These are phyloP conservation scores for Fagus crenata DNA, from an alignment of 306 rosid species.

Conservation along the genomic window DNA sequence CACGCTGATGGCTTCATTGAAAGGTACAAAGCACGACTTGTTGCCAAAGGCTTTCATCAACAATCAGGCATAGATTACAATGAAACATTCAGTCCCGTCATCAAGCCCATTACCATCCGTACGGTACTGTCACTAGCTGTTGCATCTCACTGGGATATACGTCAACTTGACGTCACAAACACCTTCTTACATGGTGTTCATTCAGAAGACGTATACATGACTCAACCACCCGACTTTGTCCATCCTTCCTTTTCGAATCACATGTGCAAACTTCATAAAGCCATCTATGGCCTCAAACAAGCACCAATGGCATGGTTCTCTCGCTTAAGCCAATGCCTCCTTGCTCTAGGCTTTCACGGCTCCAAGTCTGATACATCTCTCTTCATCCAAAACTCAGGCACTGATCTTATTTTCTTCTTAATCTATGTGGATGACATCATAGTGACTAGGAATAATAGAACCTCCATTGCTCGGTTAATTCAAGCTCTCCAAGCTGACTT, in stretches of 20 bases:
- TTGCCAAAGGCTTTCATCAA: conserved; percentile 10
- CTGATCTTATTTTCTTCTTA: not conserved
- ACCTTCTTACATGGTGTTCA: not conserved
- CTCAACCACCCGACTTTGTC: not conserved
- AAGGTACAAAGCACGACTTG: not conserved
- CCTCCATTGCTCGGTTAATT: too few relatives aligned
- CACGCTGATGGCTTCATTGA: not conserved
- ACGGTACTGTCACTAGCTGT: too few relatives aligned
- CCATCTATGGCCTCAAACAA: not conserved
- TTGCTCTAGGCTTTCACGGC: not conserved
- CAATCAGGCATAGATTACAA: not conserved
- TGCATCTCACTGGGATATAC: not conserved
- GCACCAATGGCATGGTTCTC: not conserved
- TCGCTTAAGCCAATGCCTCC: not conserved
- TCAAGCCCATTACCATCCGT: not conserved
- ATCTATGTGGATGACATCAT: not conserved
- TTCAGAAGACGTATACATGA: not conserved
- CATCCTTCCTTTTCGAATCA: not conserved
- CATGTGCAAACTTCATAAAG: not conserved
- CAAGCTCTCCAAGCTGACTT: not conserved
- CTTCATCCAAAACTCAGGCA: not conserved
- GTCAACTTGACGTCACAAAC: not conserved
- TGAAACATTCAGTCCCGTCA: not conserved
- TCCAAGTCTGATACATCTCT: not conserved
- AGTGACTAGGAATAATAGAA: not conserved